Base-by-base conservation (phyloP, 2,329 filamentous ascomycete species). In the Apiospora sp. region DNA sequence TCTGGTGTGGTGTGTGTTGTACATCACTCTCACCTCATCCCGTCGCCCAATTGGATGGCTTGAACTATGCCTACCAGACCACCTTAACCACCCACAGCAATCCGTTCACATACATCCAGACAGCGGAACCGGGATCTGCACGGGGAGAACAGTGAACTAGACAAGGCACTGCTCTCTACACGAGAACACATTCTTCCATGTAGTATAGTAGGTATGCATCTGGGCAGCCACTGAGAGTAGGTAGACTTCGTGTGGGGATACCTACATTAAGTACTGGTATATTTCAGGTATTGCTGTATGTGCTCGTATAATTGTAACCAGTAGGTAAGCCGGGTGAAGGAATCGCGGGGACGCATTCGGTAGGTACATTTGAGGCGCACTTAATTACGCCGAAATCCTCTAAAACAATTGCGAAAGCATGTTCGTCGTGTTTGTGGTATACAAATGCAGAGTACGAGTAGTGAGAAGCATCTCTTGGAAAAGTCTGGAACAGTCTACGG, bases 1-100 rank as follows among this genome's bases (percentile, higher is more conserved):
- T 12, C 27, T 61, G 19, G 54, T 34, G 54, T 34, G 51, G 51
- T 30, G 27, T 34, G 51, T 61, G 54, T 34, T 61, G 54, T 61
- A 61, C 58, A 64, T 64, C 58, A 64, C 58, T 64, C 58, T 41
- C 58, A 64, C 58, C 58, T 64, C 58, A 64, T 41, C 58, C 37
- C 58, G 34, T 64, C 58, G 41, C 58, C 58, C 58, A 64, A 64
- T 64, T 64, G 58, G 34, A 64, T n/a, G 34, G 58, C 58, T 64
- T 41, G 58, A 64, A 64, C 58, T 64, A n/a, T 61, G 58, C 41
- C 58, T n/a, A 64, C 34, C 51, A 58, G 34, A 58, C 51, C 51
- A 58, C 51, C 14, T 48, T 34, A 34, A 58, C 51, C 51, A 58
- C 51, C 14, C 22, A 61, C 14, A 10, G 54, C 27, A 51, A 14